phyloP scores from a whole-genome alignment of 2,329 filamentous ascomycete genomes.

The Gnomoniopsis smithogilvyi region DNA sequence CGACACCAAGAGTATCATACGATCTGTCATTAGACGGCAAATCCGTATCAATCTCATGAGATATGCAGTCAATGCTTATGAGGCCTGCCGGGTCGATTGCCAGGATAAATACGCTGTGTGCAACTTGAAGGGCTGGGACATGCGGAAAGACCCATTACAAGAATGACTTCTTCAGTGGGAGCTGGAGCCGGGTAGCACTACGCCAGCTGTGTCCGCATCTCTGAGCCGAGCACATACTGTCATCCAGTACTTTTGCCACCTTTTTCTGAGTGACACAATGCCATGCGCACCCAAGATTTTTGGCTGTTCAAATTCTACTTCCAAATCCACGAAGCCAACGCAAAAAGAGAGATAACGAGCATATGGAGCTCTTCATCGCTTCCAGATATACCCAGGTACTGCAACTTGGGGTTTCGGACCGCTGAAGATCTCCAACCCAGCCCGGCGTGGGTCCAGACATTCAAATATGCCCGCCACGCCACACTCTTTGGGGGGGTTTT shows the following conservation, averaged over 20 bases:
- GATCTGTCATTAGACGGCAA: background rate
- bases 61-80: background rate
- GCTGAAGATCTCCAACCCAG: background rate
- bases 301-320: background rate
- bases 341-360: background rate
- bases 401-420: background rate
- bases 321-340: background rate
- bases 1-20: background rate
- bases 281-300: background rate
- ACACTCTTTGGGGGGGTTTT: background rate
- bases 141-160: background rate
- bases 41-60: background rate
- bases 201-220: no score
- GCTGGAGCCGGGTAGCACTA: background rate
- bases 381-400: constrained; percentile 1
- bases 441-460: background rate
- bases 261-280: background rate
- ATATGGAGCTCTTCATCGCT: background rate
- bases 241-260: background rate
- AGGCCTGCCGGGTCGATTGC: background rate
- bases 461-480: background rate
- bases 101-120: background rate
- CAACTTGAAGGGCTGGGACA: background rate
- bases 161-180: background rate
- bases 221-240: background rate